A percentile compares a stretch with the other conserved stretches of the same genome.
Conservation (phyloP, 148 eudicot species). For the Hydrangea macrophylla region DNA sequence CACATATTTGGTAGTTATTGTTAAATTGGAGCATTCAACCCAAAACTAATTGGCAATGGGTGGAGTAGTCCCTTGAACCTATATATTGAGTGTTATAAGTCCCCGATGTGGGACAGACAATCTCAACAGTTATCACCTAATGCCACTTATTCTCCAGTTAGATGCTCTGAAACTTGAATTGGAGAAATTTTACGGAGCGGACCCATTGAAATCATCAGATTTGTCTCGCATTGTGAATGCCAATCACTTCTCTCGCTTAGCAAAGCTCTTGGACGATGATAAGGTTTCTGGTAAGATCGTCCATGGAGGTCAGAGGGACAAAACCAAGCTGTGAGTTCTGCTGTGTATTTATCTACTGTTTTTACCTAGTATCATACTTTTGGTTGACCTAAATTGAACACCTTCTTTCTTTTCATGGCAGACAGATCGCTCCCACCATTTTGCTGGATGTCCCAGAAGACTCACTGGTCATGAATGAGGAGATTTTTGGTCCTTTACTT, state of each 20-base stretch:
- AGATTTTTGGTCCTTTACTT: conserved; percentile 76
- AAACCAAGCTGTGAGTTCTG: conserved; percentile 38
- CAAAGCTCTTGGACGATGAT: conserved; percentile 49
- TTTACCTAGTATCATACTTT: not conserved
- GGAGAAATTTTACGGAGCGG: conserved; percentile 43
- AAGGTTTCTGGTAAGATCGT: conserved; percentile 48
- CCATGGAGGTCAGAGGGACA: conserved; percentile 56
- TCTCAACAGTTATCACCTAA: not conserved
- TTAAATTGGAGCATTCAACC: too few relatives aligned
- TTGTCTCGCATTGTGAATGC: conserved; percentile 46
- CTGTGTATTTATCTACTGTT: not conserved
- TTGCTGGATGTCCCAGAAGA: conserved; percentile 61
- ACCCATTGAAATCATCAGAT: conserved; percentile 46
- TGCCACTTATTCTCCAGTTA: conserved; percentile 29
- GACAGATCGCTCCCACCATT: conserved; percentile 62
- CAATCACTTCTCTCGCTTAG: conserved; percentile 52
- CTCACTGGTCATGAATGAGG: conserved; percentile 61
- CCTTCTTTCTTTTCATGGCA: conserved; percentile 19
- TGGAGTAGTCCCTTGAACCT: too few relatives aligned
- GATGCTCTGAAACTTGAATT: conserved; percentile 43
- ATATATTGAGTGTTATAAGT: too few relatives aligned
- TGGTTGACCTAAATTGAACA: not conserved
- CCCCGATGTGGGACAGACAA: too few relatives aligned
- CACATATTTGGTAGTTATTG: too few relatives aligned
- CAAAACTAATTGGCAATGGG: too few relatives aligned